Evolutionary conservation across 2,329 filamentous ascomycete genomes (phyloP).

Genomic region (Gyromitra esculenta): DNA sequence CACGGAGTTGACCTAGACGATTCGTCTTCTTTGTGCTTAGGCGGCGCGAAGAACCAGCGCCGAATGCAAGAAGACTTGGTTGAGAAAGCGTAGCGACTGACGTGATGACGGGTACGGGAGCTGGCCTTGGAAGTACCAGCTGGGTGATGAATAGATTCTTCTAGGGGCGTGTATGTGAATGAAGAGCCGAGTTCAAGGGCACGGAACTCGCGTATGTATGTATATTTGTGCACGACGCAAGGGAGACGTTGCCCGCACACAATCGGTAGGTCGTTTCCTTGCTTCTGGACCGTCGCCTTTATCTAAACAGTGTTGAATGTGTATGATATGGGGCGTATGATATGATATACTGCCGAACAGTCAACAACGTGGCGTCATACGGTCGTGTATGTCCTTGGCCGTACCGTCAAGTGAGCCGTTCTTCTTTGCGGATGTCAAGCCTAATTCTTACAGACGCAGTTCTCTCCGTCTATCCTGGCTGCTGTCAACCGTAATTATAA

Average conservation of each 20-base stretch:
- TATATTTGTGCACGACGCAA: slow-evolving; percentile 47
- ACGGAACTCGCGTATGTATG: slow-evolving; percentile 41
- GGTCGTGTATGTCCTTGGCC: slow-evolving; percentile 41
- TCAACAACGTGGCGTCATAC: slow-evolving; percentile 53
- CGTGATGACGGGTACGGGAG: slow-evolving; percentile 43
- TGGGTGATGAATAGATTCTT: slow-evolving; percentile 37
- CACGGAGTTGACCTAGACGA: slow-evolving; percentile 42
- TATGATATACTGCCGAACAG: slow-evolving; percentile 43
- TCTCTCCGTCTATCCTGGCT: slow-evolving; percentile 38
- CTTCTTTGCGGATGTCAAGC: slow-evolving; percentile 44
- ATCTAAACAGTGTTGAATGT: slow-evolving; percentile 32
- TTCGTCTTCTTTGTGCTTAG: slow-evolving; percentile 52
- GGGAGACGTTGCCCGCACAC: slow-evolving; percentile 43
- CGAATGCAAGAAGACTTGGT: slow-evolving; percentile 46
- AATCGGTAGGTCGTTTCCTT: slow-evolving; percentile 41
- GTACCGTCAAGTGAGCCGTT: slow-evolving; percentile 38
- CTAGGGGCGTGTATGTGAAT: slow-evolving; percentile 40
- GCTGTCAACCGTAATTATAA: slow-evolving; percentile 51
- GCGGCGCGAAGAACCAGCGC: slow-evolving; percentile 48
- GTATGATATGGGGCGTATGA: slow-evolving; percentile 39
- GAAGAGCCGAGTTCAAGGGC: slow-evolving; percentile 28
- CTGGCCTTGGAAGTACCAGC: slow-evolving; percentile 44
- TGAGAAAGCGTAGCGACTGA: slow-evolving; percentile 50
- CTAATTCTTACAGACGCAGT: slow-evolving; percentile 35
- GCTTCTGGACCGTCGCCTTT: slow-evolving; percentile 37